Conservation (phyloP, 1,284 basidiomycete genomes). For the Cryptococcus sp. region DNA sequence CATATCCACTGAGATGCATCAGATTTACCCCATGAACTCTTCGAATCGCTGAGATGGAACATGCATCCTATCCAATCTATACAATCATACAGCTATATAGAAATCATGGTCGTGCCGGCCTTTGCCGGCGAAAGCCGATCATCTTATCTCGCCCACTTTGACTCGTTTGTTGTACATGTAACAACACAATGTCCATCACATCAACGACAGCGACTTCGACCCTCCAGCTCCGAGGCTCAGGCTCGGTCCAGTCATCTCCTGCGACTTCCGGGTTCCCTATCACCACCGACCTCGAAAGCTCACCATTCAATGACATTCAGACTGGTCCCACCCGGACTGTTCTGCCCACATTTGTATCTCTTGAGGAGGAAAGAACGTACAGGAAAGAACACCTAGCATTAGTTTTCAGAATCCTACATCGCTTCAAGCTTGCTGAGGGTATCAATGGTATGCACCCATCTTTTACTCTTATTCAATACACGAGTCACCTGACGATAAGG, state of each 20-base stretch:
- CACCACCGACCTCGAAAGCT: slow-evolving; percentile 24
- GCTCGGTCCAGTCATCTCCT: slow-evolving; percentile 9
- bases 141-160: too few species aligned
- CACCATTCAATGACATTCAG: slow-evolving; percentile 32
- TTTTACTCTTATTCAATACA: not conserved
- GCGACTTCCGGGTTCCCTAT: slow-evolving; percentile 23
- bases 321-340: slow-evolving; percentile 30
- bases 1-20: too few species aligned
- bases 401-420: slow-evolving; percentile 35
- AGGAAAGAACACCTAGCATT: slow-evolving; percentile 41
- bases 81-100: too few species aligned
- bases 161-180: too few species aligned
- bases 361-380: slow-evolving; percentile 33
- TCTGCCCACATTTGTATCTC: slow-evolving; percentile 25
- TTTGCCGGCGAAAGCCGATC: too few species aligned
- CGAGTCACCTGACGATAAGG: slow-evolving; percentile 9
- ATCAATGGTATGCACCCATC: slow-evolving; percentile 26
- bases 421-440: slow-evolving; percentile 33
- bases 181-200: too few species aligned
- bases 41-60: too few species aligned
- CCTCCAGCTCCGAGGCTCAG: too few species aligned
- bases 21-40: too few species aligned
- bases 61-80: too few species aligned
- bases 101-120: too few species aligned
- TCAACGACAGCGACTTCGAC: too few species aligned